Evolutionary conservation across 306 rosid genomes (phyloP).

Genomic region (Arachis hypogaea): DNA sequence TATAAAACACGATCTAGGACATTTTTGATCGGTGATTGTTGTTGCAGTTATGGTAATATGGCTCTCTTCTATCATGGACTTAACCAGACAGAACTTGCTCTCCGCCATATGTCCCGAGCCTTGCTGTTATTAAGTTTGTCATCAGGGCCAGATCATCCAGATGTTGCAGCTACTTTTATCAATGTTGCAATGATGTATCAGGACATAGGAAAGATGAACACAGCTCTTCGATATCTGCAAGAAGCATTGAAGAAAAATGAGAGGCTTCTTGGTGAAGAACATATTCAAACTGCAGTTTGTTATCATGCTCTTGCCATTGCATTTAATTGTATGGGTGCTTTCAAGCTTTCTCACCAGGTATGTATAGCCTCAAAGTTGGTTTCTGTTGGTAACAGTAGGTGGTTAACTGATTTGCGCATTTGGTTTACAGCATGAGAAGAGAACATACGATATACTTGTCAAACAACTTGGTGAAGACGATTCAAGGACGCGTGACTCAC

Average conservation of each 20-base stretch:
- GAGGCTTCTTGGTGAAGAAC: constrained; percentile 96
- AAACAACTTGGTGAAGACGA: constrained; percentile 98
- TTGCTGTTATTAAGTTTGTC: constrained; percentile 88
- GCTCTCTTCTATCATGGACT: constrained; percentile 97
- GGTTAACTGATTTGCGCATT: constrained; percentile 36
- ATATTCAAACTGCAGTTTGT: constrained; percentile 99
- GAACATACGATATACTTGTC: constrained; percentile 91
- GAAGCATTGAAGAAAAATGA: constrained; percentile 97
- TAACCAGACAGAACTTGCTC: constrained; percentile 95
- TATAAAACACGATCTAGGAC: constrained; percentile 10
- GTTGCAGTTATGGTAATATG: constrained; percentile 96
- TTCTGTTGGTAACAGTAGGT: background rate
- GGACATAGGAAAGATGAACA: constrained; percentile 95
- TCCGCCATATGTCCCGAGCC: constrained; percentile 96
- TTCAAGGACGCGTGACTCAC: constrained; percentile 89
- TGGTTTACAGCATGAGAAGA: constrained; percentile 84
- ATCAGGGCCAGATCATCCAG: constrained; percentile 99
- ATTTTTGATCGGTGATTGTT: constrained; percentile 32
- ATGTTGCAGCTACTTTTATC: constrained; percentile 92
- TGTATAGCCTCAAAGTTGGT: background rate
- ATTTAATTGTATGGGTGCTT: constrained; percentile 97
- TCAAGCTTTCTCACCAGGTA: constrained; percentile 97
- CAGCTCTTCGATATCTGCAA: constrained; percentile 98
- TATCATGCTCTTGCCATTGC: constrained; percentile 99
- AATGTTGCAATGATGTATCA: constrained; percentile 99